Evolutionary conservation across 345 rosid species (phyloP).

Genomic region (Boechera retrofracta): DNA sequence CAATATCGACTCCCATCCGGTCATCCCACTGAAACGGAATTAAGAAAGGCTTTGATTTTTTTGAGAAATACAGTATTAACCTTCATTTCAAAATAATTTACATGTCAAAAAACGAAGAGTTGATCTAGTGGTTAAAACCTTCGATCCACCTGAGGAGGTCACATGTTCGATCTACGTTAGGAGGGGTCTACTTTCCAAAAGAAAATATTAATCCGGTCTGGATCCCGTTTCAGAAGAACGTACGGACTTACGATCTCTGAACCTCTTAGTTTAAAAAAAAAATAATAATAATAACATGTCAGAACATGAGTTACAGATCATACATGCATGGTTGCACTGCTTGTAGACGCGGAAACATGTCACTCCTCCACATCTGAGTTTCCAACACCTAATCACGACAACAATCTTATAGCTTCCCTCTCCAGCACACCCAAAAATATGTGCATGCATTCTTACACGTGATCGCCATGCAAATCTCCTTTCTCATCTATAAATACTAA

Average conservation of each 20-base stretch:
- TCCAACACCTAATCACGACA: conserved; percentile 37
- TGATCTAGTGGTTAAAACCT: no score
- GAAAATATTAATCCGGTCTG: no score
- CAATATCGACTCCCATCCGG: not conserved
- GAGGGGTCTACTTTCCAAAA: no score
- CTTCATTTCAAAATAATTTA: not conserved
- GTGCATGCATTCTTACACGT: conserved; percentile 24
- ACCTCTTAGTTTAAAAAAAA: no score
- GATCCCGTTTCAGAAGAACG: no score
- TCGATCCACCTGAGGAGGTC: no score
- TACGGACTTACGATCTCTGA: rapidly evolving
- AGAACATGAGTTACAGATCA: conserved; percentile 26
- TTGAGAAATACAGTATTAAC: not conserved
- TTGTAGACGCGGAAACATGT: conserved; percentile 39
- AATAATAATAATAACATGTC: not conserved
- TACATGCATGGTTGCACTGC: conserved; percentile 16
- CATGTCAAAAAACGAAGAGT: not conserved
- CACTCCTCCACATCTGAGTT: conserved; percentile 27
- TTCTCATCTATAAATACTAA: not conserved
- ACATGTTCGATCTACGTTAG: no score
- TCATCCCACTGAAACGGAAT: no score
- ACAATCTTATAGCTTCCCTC: not conserved
- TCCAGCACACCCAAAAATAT: not conserved
- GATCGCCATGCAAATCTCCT: conserved; percentile 20
- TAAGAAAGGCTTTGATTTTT: no score